A percentile compares a stretch with the other conserved stretches of the same genome.
Evolutionary conservation across 1,139 yeast genomes (phyloP).

Genomic region (Petasospora rhodanensis): DNA sequence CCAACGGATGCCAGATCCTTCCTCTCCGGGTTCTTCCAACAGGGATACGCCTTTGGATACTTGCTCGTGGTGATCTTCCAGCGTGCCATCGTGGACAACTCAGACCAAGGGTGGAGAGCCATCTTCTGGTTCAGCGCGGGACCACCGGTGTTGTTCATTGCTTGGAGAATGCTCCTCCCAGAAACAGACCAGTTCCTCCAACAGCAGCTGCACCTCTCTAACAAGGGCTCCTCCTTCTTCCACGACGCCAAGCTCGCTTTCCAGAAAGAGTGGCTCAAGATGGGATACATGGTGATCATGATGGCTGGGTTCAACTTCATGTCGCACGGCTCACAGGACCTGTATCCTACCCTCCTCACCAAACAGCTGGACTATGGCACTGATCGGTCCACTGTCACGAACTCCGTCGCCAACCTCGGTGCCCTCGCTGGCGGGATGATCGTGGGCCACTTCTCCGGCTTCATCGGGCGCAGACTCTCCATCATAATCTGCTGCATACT

Average conservation of each 20-base stretch:
- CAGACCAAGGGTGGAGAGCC: slow-evolving; percentile 60
- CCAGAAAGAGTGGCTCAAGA: slow-evolving; percentile 38
- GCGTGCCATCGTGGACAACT: slow-evolving; percentile 52
- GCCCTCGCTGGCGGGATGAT: slow-evolving; percentile 63
- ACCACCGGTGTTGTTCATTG: slow-evolving; percentile 51
- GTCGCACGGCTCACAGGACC: slow-evolving; percentile 73
- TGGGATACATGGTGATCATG: slow-evolving; percentile 47
- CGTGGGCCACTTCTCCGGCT: slow-evolving; percentile 57
- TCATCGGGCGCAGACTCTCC: slow-evolving; percentile 56
- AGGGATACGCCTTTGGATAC: slow-evolving; percentile 72
- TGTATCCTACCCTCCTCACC: slow-evolving; percentile 61
- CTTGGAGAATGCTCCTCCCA: slow-evolving; percentile 52
- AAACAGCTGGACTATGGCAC: slow-evolving; percentile 46
- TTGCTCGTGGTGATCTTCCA: slow-evolving; percentile 60
- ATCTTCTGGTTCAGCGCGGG: slow-evolving; percentile 81
- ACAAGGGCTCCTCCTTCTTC: slow-evolving; percentile 24
- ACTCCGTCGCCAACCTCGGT: slow-evolving; percentile 66
- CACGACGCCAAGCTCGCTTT: slow-evolving; percentile 28
- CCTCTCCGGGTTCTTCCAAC: slow-evolving; percentile 63
- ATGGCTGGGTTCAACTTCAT: slow-evolving; percentile 66
- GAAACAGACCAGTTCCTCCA: slow-evolving; percentile 54
- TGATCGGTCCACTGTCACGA: slow-evolving; percentile 59
- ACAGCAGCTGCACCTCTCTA: slow-evolving; percentile 29
- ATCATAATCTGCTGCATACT: slow-evolving; percentile 55
- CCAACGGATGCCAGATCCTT: slow-evolving; percentile 50